These are phyloP conservation scores for Rhodotorula sp. DNA, from an alignment of 1,284 basidiomycete species.

Conservation along the genomic window DNA sequence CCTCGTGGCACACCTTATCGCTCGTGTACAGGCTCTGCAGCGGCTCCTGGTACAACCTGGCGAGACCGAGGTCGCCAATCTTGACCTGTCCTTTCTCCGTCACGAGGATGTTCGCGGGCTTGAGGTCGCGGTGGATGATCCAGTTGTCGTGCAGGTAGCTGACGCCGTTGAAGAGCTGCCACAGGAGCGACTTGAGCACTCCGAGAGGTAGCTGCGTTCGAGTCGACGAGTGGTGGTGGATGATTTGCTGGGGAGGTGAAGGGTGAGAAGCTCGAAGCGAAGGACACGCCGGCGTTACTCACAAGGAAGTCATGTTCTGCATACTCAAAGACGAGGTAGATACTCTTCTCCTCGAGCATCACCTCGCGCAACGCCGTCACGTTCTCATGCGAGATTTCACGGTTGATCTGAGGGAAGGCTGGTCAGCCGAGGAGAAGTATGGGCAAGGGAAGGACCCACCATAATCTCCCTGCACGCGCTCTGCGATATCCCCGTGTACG, in stretches of 20 bases:
- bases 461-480: conserved; percentile 95
- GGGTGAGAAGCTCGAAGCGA: background rate
- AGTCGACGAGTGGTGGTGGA: conserved; percentile 92
- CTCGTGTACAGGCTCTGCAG: conserved; percentile 72
- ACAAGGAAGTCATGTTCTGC: conserved; percentile 97
- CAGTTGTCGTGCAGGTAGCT: conserved; percentile 92
- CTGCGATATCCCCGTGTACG: conserved; percentile 96
- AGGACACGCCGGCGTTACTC: conserved; percentile 46
- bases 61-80: conserved; percentile 94
- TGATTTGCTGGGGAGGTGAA: conserved; percentile 71
- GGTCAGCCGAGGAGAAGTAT: background rate
- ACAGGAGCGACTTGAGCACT: conserved; percentile 88
- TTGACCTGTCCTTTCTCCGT: conserved; percentile 87
- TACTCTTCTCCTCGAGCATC: conserved; percentile 94
- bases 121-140: conserved; percentile 93
- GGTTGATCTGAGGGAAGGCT: conserved; percentile 67
- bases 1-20: conserved; percentile 64
- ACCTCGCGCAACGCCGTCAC: conserved; percentile 89
- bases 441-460: conserved; percentile 55
- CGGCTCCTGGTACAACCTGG: conserved; percentile 79
- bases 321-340: conserved; percentile 99
- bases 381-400: conserved; percentile 91
- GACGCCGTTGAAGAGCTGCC: conserved; percentile 93
- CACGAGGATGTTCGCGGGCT: conserved; percentile 98
- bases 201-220: conserved; percentile 69